Base-by-base conservation (phyloP, 2,329 filamentous ascomycete species). In the Fusarium buharicum region DNA sequence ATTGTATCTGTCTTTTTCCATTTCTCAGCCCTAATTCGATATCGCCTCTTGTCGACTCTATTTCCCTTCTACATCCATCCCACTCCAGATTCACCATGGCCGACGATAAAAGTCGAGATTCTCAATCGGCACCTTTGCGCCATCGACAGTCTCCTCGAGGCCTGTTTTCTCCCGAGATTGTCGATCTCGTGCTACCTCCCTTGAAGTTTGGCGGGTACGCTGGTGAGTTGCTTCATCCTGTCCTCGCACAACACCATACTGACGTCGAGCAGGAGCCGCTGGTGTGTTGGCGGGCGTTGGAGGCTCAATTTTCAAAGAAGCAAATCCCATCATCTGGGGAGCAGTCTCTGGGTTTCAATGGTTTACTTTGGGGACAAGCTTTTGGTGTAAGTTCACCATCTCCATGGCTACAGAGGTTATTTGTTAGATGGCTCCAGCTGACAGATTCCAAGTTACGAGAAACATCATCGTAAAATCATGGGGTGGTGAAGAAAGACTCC, bases 281-380 rank as follows among this genome's bases (percentile, higher is more conserved):
- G 90, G 90, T 28, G 73, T 89, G 22, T 73, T 90, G 27, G 80
- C 86, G 48, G 90, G 90, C 31, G 88, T 90, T 47, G 84, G 89
- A 45, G 83, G 84, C 31, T 93, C 92, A 24, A 89, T 96, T 41
- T 75, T 93, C 43, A 84, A 87, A 55, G 89, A 89, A 16, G 82
- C 80, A 18, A 85, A 84, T 13, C 88, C 91, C 4, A 82, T 86
- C 3, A 76, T 94, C 7, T 94, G 92, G 76, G 89, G 91, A 1
- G 67, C 89, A 12, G 83, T 88, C 33, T 88, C 89, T 18, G 90
- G 91, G 16, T 80, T 91, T 36, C 92, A 96, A 77, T 97, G 91
- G 86, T 92, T 92, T 75, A 83, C 86, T 37, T 82, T 96, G 34
- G 92, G 92, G 31, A 86, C 84, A 41, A 90, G 86, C 14, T 97